Evolutionary conservation across 2,329 filamentous ascomycete species (phyloP).

Genomic region (Daldinia eschscholtzii): DNA sequence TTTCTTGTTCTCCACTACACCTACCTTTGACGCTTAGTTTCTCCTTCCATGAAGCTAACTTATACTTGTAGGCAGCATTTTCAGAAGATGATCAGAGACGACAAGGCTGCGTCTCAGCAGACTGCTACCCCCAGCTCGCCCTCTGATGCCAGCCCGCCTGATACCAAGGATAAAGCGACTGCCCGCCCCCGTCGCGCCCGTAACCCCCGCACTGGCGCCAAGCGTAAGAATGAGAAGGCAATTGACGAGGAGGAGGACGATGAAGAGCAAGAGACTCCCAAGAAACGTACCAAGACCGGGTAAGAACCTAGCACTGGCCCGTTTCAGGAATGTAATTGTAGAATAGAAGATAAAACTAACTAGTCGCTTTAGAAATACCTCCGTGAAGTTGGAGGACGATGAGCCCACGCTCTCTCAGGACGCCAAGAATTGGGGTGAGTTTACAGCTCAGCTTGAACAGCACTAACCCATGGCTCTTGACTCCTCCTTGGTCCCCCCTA

Average conservation of each 20-base stretch:
- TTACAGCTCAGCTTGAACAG: neutral
- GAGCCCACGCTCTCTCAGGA: neutral
- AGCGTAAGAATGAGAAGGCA: neutral
- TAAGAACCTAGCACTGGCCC: neutral
- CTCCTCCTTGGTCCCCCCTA: neutral
- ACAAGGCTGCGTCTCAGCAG: neutral
- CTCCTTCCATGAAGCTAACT: conserved; percentile 2
- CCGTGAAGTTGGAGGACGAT: neutral
- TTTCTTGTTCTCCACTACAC: neutral
- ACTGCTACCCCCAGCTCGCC: neutral
- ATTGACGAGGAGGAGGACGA: conserved; percentile 10
- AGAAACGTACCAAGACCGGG: conserved; percentile 22
- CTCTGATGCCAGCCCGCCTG: neutral
- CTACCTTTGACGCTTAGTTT: neutral
- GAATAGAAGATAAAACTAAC: conserved; percentile 3
- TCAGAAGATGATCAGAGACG: conserved; percentile 4
- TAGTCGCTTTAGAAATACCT: neutral
- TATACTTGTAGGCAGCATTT: conserved; percentile 14
- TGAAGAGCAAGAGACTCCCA: neutral
- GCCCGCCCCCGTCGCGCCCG: neutral
- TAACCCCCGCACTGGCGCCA: neutral
- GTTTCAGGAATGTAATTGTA: neutral
- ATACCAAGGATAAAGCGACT: neutral
- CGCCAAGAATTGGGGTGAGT: conserved; percentile 10
- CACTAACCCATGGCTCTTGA: conserved; percentile 2